These are phyloP conservation scores for Sonneratia alba DNA, from an alignment of 345 rosid genomes.

Conservation along the genomic window DNA sequence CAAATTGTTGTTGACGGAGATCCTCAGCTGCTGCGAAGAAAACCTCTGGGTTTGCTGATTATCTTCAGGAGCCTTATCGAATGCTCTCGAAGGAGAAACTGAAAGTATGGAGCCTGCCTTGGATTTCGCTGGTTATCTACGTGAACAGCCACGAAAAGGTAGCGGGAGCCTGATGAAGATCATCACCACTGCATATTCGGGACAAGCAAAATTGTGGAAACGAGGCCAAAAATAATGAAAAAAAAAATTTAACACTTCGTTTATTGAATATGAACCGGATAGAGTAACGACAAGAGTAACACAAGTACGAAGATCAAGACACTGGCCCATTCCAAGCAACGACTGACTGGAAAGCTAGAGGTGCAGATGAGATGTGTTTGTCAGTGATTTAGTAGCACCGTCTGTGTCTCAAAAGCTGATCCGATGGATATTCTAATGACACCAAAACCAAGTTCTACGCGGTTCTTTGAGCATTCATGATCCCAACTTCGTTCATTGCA, in stretches of 20 bases:
- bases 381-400: too few species aligned
- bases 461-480: too few species aligned
- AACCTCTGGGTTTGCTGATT: slow-evolving; percentile 5
- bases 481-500: too few species aligned
- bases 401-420: not conserved
- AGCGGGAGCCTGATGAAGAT: slow-evolving; percentile 5
- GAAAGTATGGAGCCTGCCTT: not conserved
- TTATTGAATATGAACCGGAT: too few species aligned
- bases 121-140: not conserved
- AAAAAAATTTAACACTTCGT: too few species aligned
- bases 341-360: not conserved
- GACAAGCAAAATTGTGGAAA: not conserved
- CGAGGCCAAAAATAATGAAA: too few species aligned
- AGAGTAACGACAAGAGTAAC: too few species aligned
- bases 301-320: not conserved
- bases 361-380: too few species aligned
- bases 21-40: not conserved
- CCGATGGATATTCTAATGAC: not conserved
- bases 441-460: too few species aligned
- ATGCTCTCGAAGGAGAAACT: not conserved
- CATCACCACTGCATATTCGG: slow-evolving; percentile 6
- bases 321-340: too few species aligned
- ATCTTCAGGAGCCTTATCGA: slow-evolving; percentile 4
- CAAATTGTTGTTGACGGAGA: slow-evolving; percentile 2
- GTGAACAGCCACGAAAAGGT: not conserved